A percentile compares a stretch with the other conserved stretches of the same genome.
These are phyloP conservation scores for Aphanomyces invadans DNA, from an alignment of 352 stramenopile species.

Conservation along the genomic window DNA sequence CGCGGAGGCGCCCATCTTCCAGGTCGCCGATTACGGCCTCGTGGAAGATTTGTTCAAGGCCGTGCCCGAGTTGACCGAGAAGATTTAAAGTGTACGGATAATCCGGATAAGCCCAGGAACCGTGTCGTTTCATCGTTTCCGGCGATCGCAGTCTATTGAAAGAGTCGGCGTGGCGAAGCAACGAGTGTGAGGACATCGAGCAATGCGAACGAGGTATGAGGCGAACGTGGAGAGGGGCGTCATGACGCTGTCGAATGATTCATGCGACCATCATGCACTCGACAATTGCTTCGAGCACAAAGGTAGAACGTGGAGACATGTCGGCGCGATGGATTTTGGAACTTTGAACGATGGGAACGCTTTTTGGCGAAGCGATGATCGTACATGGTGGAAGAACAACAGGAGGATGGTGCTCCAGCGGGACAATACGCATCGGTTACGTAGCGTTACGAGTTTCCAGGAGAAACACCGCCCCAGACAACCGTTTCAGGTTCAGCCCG, in stretches of 20 bases:
- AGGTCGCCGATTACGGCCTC: constrained; percentile 98
- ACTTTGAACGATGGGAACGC: no score
- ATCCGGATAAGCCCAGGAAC: constrained; percentile 4
- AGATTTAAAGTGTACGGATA: constrained; percentile 71
- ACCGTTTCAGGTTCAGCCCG: not conserved
- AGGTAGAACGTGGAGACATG: no score
- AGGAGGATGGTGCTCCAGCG: no score
- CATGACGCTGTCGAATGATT: no score
- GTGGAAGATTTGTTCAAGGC: constrained; percentile 97
- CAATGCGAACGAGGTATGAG: not conserved
- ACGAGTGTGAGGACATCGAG: no score
- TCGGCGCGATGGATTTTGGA: no score
- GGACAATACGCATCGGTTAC: not conserved
- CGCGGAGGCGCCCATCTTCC: constrained; percentile 98
- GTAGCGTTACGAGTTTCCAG: not conserved
- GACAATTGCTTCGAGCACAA: not conserved
- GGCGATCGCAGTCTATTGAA: no score
- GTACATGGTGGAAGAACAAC: no score
- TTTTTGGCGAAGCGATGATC: no score
- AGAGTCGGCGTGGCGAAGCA: no score
- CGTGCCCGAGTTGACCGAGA: constrained; percentile 96
- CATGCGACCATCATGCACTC: not conserved
- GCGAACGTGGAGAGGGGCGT: no score
- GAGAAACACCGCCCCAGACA: not conserved
- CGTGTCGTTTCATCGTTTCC: no score